phyloP scores from a whole-genome alignment of 2,329 filamentous ascomycete genomes.

The Ceratocystis colombiana region DNA sequence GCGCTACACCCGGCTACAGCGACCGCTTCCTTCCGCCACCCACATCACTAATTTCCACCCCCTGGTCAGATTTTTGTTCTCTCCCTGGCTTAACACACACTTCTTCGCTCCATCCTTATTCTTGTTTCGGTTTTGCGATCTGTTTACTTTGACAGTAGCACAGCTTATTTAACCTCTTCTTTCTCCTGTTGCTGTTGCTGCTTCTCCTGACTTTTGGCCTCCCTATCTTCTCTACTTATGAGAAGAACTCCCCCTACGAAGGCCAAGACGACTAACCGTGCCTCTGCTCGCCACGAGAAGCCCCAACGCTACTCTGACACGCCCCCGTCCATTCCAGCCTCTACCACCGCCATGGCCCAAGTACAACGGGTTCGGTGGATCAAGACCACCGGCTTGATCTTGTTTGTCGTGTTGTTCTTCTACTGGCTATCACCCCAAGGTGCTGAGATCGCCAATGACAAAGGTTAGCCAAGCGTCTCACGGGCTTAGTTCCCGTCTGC shows the following conservation, averaged over 20 bases:
- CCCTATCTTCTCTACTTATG: conserved; percentile 35
- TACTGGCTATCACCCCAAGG: conserved; percentile 54
- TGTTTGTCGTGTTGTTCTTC: conserved; percentile 50
- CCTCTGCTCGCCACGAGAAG: conserved; percentile 55
- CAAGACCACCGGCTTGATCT: conserved; percentile 53
- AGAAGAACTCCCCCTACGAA: conserved; percentile 56
- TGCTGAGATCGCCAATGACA: conserved; percentile 43
- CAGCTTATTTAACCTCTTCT: not conserved
- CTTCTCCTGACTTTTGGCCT: conserved; percentile 1
- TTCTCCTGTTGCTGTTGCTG: not conserved
- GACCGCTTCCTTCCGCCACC: conserved; percentile 15
- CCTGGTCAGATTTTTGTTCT: conserved; percentile 6
- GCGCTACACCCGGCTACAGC: conserved; percentile 6
- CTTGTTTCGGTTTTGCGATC: not conserved
- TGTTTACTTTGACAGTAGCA: conserved; percentile 4
- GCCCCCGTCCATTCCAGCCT: conserved; percentile 38
- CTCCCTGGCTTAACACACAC: not conserved
- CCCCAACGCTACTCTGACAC: conserved; percentile 46
- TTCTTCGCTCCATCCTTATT: not conserved
- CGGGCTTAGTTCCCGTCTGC: conserved; percentile 26
- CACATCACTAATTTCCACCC: conserved; percentile 6
- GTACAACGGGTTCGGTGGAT: conserved; percentile 55
- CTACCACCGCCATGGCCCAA: conserved; percentile 43
- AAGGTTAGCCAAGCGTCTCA: conserved; percentile 29
- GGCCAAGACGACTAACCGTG: conserved; percentile 48